Percentiles rank a stretch among this genome's conserved stretches.
phyloP scores from a whole-genome alignment of 257 asterid species.

The Petrea volubilis region DNA sequence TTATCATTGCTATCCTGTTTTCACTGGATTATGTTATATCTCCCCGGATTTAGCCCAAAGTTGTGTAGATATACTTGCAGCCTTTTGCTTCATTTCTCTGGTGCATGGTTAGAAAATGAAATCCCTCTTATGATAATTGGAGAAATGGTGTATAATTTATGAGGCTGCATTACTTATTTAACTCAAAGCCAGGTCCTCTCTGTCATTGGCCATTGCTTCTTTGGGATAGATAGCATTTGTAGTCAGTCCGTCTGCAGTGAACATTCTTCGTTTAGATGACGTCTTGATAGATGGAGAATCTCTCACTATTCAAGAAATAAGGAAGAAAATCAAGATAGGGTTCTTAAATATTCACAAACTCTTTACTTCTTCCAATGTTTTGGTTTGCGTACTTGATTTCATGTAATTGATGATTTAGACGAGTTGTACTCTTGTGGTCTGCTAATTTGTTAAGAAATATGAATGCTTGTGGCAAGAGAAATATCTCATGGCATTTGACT shows the following conservation, averaged over 20 bases:
- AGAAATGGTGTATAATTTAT: constrained; percentile 19
- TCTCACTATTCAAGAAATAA: too few species aligned
- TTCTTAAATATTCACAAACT: background rate
- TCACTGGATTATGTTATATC: constrained; percentile 1
- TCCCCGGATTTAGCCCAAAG: background rate
- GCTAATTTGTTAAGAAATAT: constrained; percentile 1
- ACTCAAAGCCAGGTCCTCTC: constrained; percentile 19
- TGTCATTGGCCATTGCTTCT: constrained; percentile 1
- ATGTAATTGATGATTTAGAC: background rate
- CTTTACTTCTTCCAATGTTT: background rate
- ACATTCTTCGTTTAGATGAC: constrained; percentile 3
- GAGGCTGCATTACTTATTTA: background rate
- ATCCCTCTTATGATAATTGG: background rate
- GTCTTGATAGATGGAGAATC: constrained; percentile 8
- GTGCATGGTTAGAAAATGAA: background rate
- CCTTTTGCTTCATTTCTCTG: constrained; percentile 3
- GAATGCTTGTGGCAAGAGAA: background rate
- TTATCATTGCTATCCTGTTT: constrained; percentile 11
- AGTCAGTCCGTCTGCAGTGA: constrained; percentile 1
- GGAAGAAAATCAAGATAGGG: background rate
- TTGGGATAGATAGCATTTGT: constrained; percentile 7
- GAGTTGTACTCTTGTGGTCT: constrained; percentile 2
- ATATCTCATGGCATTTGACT: constrained; percentile 6
- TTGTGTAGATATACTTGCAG: constrained; percentile 16
- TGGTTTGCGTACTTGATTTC: constrained; percentile 20